Conservation (phyloP, 179 eudicot genomes). For the Beta lomatogona region DNA sequence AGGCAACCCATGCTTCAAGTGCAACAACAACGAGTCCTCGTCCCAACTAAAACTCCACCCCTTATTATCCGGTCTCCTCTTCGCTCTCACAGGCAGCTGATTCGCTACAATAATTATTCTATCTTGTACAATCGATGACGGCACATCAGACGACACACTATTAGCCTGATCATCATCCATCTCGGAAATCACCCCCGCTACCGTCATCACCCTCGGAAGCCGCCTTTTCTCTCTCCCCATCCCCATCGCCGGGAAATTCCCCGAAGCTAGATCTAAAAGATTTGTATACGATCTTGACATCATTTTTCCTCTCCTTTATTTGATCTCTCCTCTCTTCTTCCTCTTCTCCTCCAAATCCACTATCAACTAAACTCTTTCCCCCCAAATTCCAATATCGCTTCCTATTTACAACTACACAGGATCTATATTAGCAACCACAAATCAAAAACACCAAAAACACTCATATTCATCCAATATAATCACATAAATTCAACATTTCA, state of each 20-base stretch:
- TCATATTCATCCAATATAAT: background rate
- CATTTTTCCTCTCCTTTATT: constrained; percentile 30
- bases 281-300: constrained; percentile 66
- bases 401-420: constrained; percentile 8
- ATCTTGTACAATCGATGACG: constrained; percentile 66
- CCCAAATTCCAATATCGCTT: constrained; percentile 6
- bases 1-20: constrained; percentile 81
- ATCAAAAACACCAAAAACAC: background rate
- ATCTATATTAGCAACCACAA: background rate
- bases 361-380: background rate
- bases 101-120: constrained; percentile 81
- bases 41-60: constrained; percentile 93
- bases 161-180: constrained; percentile 63
- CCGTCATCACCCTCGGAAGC: constrained; percentile 63
- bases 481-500: background rate
- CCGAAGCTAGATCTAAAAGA: constrained; percentile 58
- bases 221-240: constrained; percentile 56
- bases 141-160: constrained; percentile 65
- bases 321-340: background rate
- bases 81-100: constrained; percentile 76
- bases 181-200: constrained; percentile 58
- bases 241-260: constrained; percentile 65
- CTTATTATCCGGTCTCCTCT: constrained; percentile 52
- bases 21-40: constrained; percentile 77
- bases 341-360: background rate